Conservation (phyloP, 192 early-diverging fungal species). For the Pilaira anomala region DNA sequence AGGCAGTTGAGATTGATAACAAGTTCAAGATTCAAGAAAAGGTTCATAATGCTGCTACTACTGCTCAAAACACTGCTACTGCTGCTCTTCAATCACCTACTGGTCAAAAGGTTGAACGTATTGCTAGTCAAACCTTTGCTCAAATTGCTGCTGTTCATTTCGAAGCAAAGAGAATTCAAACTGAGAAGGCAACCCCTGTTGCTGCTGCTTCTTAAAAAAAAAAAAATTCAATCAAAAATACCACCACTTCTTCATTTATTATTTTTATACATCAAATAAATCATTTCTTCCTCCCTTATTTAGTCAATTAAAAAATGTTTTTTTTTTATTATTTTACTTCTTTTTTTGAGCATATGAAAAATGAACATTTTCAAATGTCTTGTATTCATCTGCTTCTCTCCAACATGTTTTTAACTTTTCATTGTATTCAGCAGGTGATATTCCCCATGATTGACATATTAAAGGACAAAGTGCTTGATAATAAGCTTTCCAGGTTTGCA, state of each 20-base stretch:
- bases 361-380: slow-evolving; percentile 41
- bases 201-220: background rate
- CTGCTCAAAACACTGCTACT: slow-evolving; percentile 41
- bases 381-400: slow-evolving; percentile 34
- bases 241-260: background rate
- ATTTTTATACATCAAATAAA: background rate
- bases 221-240: background rate
- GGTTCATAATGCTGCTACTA: slow-evolving; percentile 42
- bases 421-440: slow-evolving; percentile 29
- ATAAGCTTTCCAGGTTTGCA: slow-evolving; percentile 34
- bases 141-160: slow-evolving; percentile 52
- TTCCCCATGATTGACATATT: slow-evolving; percentile 23
- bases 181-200: slow-evolving; percentile 4
- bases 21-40: slow-evolving; percentile 58
- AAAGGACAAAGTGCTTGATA: slow-evolving; percentile 29
- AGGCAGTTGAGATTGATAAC: slow-evolving; percentile 47
- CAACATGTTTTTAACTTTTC: slow-evolving; percentile 21
- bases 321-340: background rate
- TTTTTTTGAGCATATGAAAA: slow-evolving; percentile 41
- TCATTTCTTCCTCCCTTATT: background rate
- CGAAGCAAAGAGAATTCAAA: slow-evolving; percentile 53
- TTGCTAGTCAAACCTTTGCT: slow-evolving; percentile 43
- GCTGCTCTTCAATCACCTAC: slow-evolving; percentile 47
- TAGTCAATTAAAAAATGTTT: background rate
- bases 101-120: slow-evolving; percentile 46